Conservation (phyloP, 2,329 filamentous ascomycete genomes). For the Cordyceps pruinosa region DNA sequence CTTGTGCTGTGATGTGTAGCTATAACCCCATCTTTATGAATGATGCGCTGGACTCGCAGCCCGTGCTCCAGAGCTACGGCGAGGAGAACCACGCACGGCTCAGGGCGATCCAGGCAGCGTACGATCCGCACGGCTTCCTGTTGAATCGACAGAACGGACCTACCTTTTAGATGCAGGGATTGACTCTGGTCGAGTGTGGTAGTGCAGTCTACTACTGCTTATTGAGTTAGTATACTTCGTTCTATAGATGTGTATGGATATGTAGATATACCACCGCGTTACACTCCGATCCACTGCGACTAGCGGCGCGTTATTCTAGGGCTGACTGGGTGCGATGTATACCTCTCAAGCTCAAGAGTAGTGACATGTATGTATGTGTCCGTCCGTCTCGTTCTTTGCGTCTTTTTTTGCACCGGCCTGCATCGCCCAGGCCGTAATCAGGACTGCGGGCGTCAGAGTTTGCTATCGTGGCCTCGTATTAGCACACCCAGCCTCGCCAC, state of each 20-base stretch:
- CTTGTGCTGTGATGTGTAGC: not conserved
- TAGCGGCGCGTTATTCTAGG: not conserved
- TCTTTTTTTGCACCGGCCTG: too few relatives aligned
- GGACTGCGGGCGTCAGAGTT: too few relatives aligned
- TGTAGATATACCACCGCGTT: not conserved
- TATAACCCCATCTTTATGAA: constrained; percentile 22
- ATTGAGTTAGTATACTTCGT: not conserved
- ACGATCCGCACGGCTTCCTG: constrained; percentile 15
- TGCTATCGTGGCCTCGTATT: too few relatives aligned
- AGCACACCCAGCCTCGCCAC: too few relatives aligned
- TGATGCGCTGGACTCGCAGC: constrained; percentile 16
- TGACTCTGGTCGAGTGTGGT: too few relatives aligned
- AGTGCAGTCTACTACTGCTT: not conserved
- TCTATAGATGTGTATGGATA: not conserved
- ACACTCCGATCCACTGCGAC: too few relatives aligned
- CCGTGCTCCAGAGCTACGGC: constrained; percentile 18
- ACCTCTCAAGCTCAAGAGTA: too few relatives aligned
- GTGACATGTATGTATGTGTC: too few relatives aligned
- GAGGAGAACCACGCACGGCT: constrained; percentile 13
- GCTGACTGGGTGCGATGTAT: too few relatives aligned
- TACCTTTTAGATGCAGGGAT: constrained; percentile 1
- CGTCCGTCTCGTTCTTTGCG: too few relatives aligned
- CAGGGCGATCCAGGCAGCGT: constrained; percentile 10
- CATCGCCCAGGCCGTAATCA: too few relatives aligned
- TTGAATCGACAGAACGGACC: constrained; percentile 6